Conservation (phyloP, 2,329 filamentous ascomycete genomes). For the Neofusicoccum kwambonambiense region DNA sequence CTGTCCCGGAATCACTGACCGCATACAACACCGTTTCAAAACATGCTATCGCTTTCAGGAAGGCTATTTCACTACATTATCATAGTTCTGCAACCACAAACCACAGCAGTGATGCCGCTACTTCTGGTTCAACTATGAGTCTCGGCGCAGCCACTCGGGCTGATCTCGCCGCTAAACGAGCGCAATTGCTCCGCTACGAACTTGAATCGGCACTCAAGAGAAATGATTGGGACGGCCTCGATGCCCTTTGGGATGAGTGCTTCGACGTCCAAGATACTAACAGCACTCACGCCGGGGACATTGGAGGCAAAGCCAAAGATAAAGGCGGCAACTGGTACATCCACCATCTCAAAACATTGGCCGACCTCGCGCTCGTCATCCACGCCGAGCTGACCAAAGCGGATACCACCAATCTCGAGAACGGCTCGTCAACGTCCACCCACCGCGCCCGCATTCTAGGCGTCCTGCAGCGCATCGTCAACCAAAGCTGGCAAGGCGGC, state of each 20-base stretch:
- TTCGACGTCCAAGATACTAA: not conserved
- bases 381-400: constrained; percentile 26
- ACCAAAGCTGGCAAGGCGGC: constrained; percentile 61
- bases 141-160: constrained; percentile 45
- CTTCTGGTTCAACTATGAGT: not conserved
- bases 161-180: constrained; percentile 62
- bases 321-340: constrained; percentile 19
- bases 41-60: constrained; percentile 61
- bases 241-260: constrained; percentile 54
- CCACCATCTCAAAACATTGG: constrained; percentile 46
- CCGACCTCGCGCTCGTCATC: constrained; percentile 47
- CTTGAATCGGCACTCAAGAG: constrained; percentile 72
- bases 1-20: constrained; percentile 47
- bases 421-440: not conserved
- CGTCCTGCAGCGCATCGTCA: constrained; percentile 65
- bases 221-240: constrained; percentile 65
- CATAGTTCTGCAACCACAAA: constrained; percentile 19
- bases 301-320: not conserved
- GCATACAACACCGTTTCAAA: constrained; percentile 62
- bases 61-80: constrained; percentile 41
- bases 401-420: not conserved
- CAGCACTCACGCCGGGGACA: not conserved
- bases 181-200: constrained; percentile 70
- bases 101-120: constrained; percentile 20
- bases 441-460: constrained; percentile 9